Percentiles rank a stretch among this genome's conserved stretches.
These are phyloP conservation scores for Geotrichum armillariae DNA, from an alignment of 1,139 yeast genomes.

Conservation along the genomic window DNA sequence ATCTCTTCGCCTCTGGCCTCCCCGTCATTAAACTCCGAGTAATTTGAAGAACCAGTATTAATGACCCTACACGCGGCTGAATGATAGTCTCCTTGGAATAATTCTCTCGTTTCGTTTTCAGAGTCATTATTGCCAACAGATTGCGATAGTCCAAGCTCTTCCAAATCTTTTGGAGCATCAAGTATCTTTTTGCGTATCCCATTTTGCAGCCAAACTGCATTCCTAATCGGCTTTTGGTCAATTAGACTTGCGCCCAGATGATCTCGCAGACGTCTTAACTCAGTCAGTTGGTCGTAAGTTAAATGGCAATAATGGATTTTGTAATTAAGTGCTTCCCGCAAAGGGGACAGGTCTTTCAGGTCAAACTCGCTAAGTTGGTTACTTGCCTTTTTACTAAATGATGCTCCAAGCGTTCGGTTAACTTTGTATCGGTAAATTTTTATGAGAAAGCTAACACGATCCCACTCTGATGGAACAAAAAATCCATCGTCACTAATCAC, in stretches of 20 bases:
- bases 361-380: not conserved
- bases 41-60: not conserved
- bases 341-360: slow-evolving; percentile 19
- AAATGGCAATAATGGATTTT: slow-evolving; percentile 50
- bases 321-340: slow-evolving; percentile 40
- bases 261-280: slow-evolving; percentile 43
- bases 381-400: not conserved
- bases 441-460: slow-evolving; percentile 48
- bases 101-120: not conserved
- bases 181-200: slow-evolving; percentile 42
- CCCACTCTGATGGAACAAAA: slow-evolving; percentile 54
- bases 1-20: not conserved
- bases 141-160: slow-evolving; percentile 20
- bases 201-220: slow-evolving; percentile 51
- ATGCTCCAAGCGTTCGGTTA: not conserved
- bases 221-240: slow-evolving; percentile 41
- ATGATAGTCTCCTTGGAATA: not conserved
- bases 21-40: not conserved
- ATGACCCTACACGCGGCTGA: not conserved
- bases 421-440: not conserved
- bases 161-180: slow-evolving; percentile 25
- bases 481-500: slow-evolving; percentile 50
- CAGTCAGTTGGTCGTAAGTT: slow-evolving; percentile 46
- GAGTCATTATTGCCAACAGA: not conserved
- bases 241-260: slow-evolving; percentile 40